Percentiles rank a stretch among this genome's conserved stretches.
phyloP scores from a whole-genome alignment of 441 rosid genomes.

The Pelargonium cotyledonis region DNA sequence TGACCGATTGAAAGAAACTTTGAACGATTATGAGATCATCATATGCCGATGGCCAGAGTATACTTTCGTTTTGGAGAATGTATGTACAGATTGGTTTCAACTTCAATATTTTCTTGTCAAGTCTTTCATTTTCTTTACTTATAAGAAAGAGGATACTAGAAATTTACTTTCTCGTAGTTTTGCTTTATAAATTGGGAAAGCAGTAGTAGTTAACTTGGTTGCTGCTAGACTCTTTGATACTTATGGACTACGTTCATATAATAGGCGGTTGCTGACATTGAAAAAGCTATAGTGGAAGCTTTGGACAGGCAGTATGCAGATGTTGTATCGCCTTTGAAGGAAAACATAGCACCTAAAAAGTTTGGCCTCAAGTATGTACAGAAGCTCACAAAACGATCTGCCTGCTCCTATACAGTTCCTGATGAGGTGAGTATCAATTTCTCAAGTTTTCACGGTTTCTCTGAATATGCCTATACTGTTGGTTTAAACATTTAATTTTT shows the following conservation, averaged over 20 bases:
- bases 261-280: conserved; percentile 93
- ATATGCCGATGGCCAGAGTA: conserved; percentile 97
- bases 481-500: conserved; percentile 17
- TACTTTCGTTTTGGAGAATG: conserved; percentile 82
- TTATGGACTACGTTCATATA: conserved; percentile 14
- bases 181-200: background rate
- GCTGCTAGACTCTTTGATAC: conserved; percentile 10
- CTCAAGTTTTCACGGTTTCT: conserved; percentile 9
- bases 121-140: background rate
- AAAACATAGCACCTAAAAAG: conserved; percentile 78
- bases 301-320: conserved; percentile 94
- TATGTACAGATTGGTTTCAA: conserved; percentile 32
- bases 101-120: conserved; percentile 10
- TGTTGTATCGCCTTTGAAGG: conserved; percentile 83
- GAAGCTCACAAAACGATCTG: conserved; percentile 81
- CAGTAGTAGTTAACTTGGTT: background rate
- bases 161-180: background rate
- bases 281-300: conserved; percentile 87
- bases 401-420: conserved; percentile 63
- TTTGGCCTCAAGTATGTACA: conserved; percentile 90
- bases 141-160: background rate
- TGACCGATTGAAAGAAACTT: conserved; percentile 68
- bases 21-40: conserved; percentile 79
- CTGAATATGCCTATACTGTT: conserved; percentile 15
- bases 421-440: conserved; percentile 60